Conservation (phyloP, 2,329 filamentous ascomycete species). For the Hypoxylon sp. region DNA sequence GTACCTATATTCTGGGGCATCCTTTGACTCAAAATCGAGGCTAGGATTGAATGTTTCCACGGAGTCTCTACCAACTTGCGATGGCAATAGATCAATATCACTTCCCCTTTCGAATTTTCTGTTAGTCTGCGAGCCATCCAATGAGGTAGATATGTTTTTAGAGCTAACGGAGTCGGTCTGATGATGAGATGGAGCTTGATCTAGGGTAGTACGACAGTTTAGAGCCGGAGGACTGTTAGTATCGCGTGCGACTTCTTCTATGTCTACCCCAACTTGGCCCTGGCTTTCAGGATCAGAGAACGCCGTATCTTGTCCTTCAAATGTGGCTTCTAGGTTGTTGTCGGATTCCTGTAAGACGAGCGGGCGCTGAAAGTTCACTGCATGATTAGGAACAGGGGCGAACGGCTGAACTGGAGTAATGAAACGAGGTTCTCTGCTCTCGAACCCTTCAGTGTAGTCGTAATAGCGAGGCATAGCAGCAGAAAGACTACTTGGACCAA, state of each 20-base stretch:
- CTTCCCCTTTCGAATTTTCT: constrained; percentile 44
- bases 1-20: constrained; percentile 47
- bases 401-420: constrained; percentile 42
- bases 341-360: constrained; percentile 48
- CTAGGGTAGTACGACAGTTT: constrained; percentile 18
- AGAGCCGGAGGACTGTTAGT: constrained; percentile 23
- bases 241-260: constrained; percentile 11
- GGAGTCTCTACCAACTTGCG: constrained; percentile 52
- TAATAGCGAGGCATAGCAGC: constrained; percentile 61
- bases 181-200: constrained; percentile 26
- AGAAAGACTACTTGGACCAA: constrained; percentile 39
- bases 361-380: constrained; percentile 42
- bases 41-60: constrained; percentile 53
- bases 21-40: constrained; percentile 50
- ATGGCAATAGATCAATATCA: constrained; percentile 54
- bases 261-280: constrained; percentile 30
- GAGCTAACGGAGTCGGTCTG: constrained; percentile 38
- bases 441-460: constrained; percentile 68
- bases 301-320: constrained; percentile 47
- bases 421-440: constrained; percentile 50
- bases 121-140: constrained; percentile 32
- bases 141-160: constrained; percentile 31
- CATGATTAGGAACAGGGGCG: constrained; percentile 44
- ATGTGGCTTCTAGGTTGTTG: constrained; percentile 45
- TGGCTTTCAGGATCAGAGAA: constrained; percentile 48